These are phyloP conservation scores for Diaporthe vexans DNA, from an alignment of 2,329 filamentous ascomycete genomes.

Conservation along the genomic window DNA sequence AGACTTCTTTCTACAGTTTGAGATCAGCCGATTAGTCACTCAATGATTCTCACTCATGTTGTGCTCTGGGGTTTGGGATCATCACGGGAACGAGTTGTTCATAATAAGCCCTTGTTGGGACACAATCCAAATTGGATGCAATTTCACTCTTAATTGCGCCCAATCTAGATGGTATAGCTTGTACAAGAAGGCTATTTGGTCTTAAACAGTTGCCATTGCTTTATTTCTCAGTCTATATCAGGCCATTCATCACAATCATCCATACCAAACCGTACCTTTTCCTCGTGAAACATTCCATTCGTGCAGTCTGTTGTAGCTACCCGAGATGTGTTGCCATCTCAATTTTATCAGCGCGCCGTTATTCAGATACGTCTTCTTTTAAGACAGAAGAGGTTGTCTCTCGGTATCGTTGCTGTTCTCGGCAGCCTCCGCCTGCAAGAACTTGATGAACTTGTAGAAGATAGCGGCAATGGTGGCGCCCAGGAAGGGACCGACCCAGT, in stretches of 20 bases:
- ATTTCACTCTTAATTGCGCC: too few species aligned
- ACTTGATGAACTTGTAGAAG: constrained; percentile 63
- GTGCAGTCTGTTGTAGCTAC: not conserved
- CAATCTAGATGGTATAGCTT: too few species aligned
- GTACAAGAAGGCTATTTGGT: too few species aligned
- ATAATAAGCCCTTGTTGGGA: too few species aligned
- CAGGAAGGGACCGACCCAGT: constrained; percentile 64
- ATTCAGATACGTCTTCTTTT: not conserved
- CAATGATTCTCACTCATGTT: too few species aligned
- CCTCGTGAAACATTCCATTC: not conserved
- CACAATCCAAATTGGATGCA: too few species aligned
- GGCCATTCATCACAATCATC: not conserved
- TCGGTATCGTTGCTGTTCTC: constrained; percentile 34
- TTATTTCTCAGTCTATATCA: not conserved
- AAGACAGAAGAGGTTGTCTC: constrained; percentile 37
- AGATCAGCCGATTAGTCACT: too few species aligned
- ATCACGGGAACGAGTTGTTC: too few species aligned
- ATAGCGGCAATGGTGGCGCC: constrained; percentile 41
- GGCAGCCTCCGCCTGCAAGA: constrained; percentile 52
- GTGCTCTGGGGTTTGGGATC: too few species aligned
- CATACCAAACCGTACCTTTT: not conserved
- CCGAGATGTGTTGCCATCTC: not conserved
- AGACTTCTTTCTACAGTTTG: too few species aligned
- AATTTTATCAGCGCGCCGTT: not conserved
- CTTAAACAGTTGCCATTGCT: not conserved